A percentile compares a stretch with the other conserved stretches of the same genome.
Conservation (phyloP, 192 early-diverging fungal genomes). For the Phycomyces blakesleeanus region DNA sequence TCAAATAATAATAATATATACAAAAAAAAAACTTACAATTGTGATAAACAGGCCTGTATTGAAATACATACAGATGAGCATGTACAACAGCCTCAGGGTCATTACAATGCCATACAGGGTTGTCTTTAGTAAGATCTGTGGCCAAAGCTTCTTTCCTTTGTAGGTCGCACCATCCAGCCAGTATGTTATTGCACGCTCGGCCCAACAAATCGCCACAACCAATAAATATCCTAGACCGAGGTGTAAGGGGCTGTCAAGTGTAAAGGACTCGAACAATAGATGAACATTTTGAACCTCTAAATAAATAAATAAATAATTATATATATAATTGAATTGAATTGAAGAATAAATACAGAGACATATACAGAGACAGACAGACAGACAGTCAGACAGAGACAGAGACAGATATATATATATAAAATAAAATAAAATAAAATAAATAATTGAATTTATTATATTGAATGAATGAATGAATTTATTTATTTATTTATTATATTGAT, state of each 20-base stretch:
- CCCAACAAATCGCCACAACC: conserved; percentile 17
- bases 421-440: too few relatives aligned
- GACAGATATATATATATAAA: too few relatives aligned
- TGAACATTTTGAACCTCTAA: conserved; percentile 10
- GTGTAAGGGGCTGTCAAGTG: conserved; percentile 3
- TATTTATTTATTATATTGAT: too few relatives aligned
- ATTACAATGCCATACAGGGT: conserved; percentile 25
- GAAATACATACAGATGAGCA: conserved; percentile 42
- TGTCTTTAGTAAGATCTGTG: neutral
- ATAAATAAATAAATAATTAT: neutral
- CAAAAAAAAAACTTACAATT: conserved; percentile 29
- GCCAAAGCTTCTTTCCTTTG: neutral
- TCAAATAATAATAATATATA: neutral
- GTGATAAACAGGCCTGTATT: conserved; percentile 31
- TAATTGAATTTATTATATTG: too few relatives aligned
- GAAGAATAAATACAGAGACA: too few relatives aligned
- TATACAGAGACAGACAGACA: too few relatives aligned
- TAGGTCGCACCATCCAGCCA: conserved; percentile 6
- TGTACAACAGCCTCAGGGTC: conserved; percentile 28
- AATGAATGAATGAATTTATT: too few relatives aligned
- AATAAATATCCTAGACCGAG: conserved; percentile 15
- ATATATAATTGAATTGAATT: neutral
- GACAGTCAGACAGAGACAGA: too few relatives aligned
- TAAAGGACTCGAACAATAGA: conserved; percentile 21
- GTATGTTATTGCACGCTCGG: conserved; percentile 15